Evolutionary conservation across 495 filamentous ascomycete species (phyloP), one percentile per base, ranked within the genome.

Genomic region (Lophiostoma macrostomum): DNA sequence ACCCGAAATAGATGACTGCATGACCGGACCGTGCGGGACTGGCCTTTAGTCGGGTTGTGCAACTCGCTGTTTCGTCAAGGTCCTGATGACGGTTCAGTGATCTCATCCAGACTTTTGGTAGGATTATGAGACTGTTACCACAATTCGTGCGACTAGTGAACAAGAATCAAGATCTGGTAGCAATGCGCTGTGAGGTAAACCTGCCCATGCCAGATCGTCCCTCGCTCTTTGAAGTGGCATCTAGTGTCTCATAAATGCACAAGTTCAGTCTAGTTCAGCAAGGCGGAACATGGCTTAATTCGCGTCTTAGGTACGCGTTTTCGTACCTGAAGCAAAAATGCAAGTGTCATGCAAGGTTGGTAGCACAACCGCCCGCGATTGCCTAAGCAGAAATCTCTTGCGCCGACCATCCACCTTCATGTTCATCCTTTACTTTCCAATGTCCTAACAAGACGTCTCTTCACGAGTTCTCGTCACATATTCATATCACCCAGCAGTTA

Each of bases 1-100:
- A 89, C 67, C 86, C 89, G 23, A 85, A 85, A 67, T 79, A 71
- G 45, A 54, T 43, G 14, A 12, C 41, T 44, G 28, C 34, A 58
- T 45, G 22, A 24, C 16, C 31, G 14, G 37, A n/a, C n/a, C n/a
- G n/a, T n/a, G n/a, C n/a, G n/a, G n/a, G n/a, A n/a, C n/a, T n/a
- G n/a, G n/a, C n/a, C n/a, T n/a, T n/a, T n/a, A n/a, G n/a, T n/a
- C n/a, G n/a, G n/a, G n/a, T n/a, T n/a, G 53, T 50, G 39, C 45
- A 38, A 45, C 35, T 6, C 29, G 43, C 35, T 18, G 28, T 42
- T 14, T 22, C 13, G 14, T 40, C n/a, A 25, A 38, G 25, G 24
- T 23, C n/a, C n/a, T n/a, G n/a, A n/a, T n/a, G n/a, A n/a, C n/a
- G n/a, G n/a, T n/a, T n/a, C n/a, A n/a, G n/a, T n/a, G n/a, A n/a